Percentiles rank a stretch among this genome's conserved stretches.
Evolutionary conservation across 441 rosid genomes (phyloP).

Genomic region (Pelargonium fulgidum): DNA sequence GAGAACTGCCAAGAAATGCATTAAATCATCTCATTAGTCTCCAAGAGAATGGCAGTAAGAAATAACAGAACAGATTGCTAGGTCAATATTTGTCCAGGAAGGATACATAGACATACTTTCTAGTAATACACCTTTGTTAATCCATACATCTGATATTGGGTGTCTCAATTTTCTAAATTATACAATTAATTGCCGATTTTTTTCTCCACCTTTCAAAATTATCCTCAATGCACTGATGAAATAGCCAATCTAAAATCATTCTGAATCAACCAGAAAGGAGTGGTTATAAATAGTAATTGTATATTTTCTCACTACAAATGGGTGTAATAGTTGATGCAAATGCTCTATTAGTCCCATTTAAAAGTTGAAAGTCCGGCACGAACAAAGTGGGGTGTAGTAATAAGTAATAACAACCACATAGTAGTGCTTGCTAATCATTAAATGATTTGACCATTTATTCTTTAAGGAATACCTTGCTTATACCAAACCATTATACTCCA

Average conservation of each 20-base stretch:
- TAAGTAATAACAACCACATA: not conserved
- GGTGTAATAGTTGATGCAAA: not conserved
- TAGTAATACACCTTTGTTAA: not conserved
- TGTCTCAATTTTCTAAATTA: not conserved
- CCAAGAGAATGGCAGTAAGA: not conserved
- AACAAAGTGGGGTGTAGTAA: not conserved
- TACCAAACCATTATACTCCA: conserved; percentile 3
- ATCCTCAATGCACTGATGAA: not conserved
- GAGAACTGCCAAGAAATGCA: conserved; percentile 44
- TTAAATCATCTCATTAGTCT: conserved; percentile 5
- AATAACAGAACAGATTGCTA: not conserved
- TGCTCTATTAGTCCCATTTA: not conserved
- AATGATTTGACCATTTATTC: not conserved
- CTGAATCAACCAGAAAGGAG: not conserved
- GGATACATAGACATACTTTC: not conserved
- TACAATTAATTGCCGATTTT: not conserved
- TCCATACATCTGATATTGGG: not conserved
- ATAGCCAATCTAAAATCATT: not conserved
- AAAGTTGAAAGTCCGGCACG: not conserved
- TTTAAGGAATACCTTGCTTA: conserved; percentile 6
- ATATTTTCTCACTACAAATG: not conserved
- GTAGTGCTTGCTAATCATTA: conserved; percentile 8
- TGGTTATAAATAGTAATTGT: not conserved
- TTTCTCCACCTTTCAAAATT: not conserved
- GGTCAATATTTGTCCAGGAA: conserved; percentile 5